phyloP scores from a whole-genome alignment of 257 asterid genomes.

The Solanum pennellii region DNA sequence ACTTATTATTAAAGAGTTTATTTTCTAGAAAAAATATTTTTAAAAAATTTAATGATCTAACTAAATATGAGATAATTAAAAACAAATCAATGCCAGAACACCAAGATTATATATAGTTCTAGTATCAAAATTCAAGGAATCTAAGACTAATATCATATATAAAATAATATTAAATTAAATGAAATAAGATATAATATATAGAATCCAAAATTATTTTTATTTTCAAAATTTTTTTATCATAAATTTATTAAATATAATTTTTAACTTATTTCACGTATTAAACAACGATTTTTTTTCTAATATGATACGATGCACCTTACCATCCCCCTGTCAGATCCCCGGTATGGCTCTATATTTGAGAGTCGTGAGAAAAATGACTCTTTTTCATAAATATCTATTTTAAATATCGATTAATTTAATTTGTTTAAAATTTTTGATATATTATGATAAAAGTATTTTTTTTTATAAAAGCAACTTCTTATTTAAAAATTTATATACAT shows the following conservation, averaged over 20 bases:
- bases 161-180: neutral
- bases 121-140: neutral
- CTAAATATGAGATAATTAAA: too few species aligned
- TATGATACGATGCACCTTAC: neutral
- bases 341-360: neutral
- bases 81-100: neutral
- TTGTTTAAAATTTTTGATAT: too few species aligned
- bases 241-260: too few species aligned
- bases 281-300: neutral
- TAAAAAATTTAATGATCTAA: too few species aligned
- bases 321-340: neutral
- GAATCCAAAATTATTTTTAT: neutral
- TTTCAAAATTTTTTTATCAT: too few species aligned
- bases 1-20: too few species aligned
- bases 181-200: neutral
- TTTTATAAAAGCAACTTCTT: neutral
- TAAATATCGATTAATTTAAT: too few species aligned
- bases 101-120: neutral
- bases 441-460: too few species aligned
- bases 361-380: neutral
- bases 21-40: too few species aligned
- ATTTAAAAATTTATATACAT: neutral
- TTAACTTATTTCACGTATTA: too few species aligned
- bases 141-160: neutral
- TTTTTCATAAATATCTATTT: too few species aligned